Base-by-base conservation (phyloP, 495 filamentous ascomycete genomes). In the Penicillium goetzii region DNA sequence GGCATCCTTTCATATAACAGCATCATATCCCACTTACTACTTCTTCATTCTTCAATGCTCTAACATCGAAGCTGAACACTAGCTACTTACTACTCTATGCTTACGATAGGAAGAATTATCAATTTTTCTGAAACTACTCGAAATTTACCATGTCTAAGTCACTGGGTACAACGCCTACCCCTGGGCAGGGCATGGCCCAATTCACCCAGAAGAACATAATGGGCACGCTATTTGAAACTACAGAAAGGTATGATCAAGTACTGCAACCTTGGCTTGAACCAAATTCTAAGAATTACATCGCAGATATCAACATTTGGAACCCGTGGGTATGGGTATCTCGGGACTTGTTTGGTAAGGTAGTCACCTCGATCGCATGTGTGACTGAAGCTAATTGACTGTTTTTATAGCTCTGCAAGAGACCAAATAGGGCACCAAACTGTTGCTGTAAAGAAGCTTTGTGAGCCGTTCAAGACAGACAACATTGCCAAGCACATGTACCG, bases 401-500 rank as follows among this genome's bases (percentile, higher is more conserved):
- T 53, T 14, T 32, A 33, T 15, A 98, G 94, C 76, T 97, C 95
- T 45, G 95, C 95, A 49, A 92, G 89, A 78, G 95, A 99, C 74
- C 92, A 97, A 80, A 90, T 98, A 69, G 93, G 91, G 41, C 87
- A 84, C 69, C 90, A 92, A 69, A 91, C 91, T 70, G 94, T 99
- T 54, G 95, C 95, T 40, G 92, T 99, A 66, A 99, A 99, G 86
- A 99, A 99, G 83, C 97, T 99, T 68, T 96, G 96, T 89, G 97
- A 98, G 81, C 95, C 95, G 6, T 99, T 99, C 81, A 95, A 92
- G 81, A 97, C 95, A 12, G 92, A 92, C 2, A 92, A 96, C 43
- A 81, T 99, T 49, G 93, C 95, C 10, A 97, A 97, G 81, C 83
- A 96, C 71, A 98, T 95, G 34, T 97, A 96, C 71, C 89, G 95